Conservation (phyloP, 345 rosid species). For the Melastoma malabathricum region DNA sequence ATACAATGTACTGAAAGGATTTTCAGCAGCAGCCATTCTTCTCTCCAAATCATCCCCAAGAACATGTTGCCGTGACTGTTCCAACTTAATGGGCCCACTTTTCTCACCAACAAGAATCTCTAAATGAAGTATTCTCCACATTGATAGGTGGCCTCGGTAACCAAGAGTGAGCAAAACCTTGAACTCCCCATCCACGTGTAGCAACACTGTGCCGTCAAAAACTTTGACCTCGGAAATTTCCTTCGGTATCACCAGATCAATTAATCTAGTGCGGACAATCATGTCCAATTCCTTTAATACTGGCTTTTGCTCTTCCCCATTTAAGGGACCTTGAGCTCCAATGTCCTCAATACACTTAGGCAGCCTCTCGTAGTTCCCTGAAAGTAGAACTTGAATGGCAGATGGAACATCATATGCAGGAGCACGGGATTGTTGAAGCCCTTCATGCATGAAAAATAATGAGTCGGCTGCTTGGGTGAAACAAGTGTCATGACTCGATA, state of each 20-base stretch:
- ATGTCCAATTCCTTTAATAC: conserved; percentile 78
- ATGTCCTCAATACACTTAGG: conserved; percentile 91
- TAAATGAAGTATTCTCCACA: conserved; percentile 98
- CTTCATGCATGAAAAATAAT: conserved; percentile 94
- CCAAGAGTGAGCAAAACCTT: conserved; percentile 95
- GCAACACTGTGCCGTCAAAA: conserved; percentile 66
- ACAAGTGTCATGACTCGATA: conserved; percentile 81
- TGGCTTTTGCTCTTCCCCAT: conserved; percentile 70
- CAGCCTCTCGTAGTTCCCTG: conserved; percentile 79
- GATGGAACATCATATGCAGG: conserved; percentile 97
- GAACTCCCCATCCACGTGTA: conserved; percentile 77
- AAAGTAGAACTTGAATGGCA: conserved; percentile 70
- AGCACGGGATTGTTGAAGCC: conserved; percentile 93
- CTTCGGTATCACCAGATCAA: conserved; percentile 71
- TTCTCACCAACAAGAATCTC: conserved; percentile 96
- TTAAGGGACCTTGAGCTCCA: conserved; percentile 60
- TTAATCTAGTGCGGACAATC: conserved; percentile 80
- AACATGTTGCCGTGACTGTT: conserved; percentile 53
- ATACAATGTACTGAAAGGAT: conserved; percentile 65
- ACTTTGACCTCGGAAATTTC: conserved; percentile 82
- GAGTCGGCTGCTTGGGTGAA: conserved; percentile 93
- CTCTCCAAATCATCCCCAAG: conserved; percentile 98
- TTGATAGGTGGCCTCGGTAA: conserved; percentile 75
- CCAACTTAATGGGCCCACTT: conserved; percentile 63
- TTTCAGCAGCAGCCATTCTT: conserved; percentile 79